These are phyloP conservation scores for Taiwanofungus camphoratus DNA, from an alignment of 1,284 basidiomycete species.

Conservation along the genomic window DNA sequence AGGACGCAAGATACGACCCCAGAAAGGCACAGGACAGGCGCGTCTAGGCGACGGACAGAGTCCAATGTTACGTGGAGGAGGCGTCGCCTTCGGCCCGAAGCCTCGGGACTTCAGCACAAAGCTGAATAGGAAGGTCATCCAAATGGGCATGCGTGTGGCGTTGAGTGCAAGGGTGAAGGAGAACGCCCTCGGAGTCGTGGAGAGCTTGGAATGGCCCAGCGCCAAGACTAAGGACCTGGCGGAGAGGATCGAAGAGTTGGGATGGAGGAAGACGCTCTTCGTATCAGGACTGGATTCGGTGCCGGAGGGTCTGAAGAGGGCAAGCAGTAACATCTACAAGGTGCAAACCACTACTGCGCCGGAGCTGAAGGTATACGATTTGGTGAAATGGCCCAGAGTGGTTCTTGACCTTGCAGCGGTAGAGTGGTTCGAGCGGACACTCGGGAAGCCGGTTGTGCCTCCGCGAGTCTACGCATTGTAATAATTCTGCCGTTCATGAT, in stretches of 20 bases:
- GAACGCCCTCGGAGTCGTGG: slow-evolving; percentile 70
- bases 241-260: slow-evolving; percentile 51
- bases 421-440: slow-evolving; percentile 57
- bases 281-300: slow-evolving; percentile 58
- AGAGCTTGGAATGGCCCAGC: slow-evolving; percentile 64
- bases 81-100: slow-evolving; percentile 86
- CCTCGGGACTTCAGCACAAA: slow-evolving; percentile 89
- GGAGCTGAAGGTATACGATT: slow-evolving; percentile 72
- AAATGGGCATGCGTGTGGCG: slow-evolving; percentile 90
- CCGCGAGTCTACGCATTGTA: slow-evolving; percentile 12
- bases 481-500: slow-evolving; percentile 1
- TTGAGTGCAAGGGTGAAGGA: slow-evolving; percentile 79
- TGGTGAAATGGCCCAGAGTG: slow-evolving; percentile 70
- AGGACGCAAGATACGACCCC: slow-evolving; percentile 81
- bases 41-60: slow-evolving; percentile 86
- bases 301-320: slow-evolving; percentile 49
- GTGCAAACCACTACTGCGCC: slow-evolving; percentile 57
- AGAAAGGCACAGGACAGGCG: slow-evolving; percentile 90
- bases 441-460: slow-evolving; percentile 33
- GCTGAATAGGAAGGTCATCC: slow-evolving; percentile 84
- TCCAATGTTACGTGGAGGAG: slow-evolving; percentile 90
- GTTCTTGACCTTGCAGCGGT: slow-evolving; percentile 69
- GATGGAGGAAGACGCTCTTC: slow-evolving; percentile 67
- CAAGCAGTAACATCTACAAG: slow-evolving; percentile 59
- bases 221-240: slow-evolving; percentile 61